Base-by-base conservation (phyloP, 306 rosid genomes). In the Castanopsis chinensis region DNA sequence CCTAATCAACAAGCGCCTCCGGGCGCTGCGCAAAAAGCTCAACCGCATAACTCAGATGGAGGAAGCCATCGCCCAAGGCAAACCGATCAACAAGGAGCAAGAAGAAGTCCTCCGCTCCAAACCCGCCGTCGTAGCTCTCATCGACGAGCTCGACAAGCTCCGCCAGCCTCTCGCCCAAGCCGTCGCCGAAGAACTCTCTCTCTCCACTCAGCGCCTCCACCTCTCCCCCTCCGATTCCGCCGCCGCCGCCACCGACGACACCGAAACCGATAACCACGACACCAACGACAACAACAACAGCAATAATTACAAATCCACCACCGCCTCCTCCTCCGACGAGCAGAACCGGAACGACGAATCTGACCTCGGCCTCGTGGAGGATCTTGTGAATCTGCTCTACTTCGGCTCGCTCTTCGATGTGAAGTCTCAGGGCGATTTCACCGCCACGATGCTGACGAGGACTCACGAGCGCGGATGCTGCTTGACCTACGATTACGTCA, bases 81-180 rank as follows among this genome's bases (percentile, higher is more conserved):
- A 91, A 41, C 71, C 59, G 2, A 84, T 96, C 72, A 93, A 91
- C 89, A 91, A 88, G 61, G 99, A 96, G 33, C 99, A 96, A 65
- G 90, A 91, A 45, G 97, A 91, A 6, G 88, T 90, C 57, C 96
- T 96, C 33, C 94, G 96, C 71, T 89, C 99, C 12, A 96, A 96
- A 59, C 84, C 99, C 72, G 73, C 83, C 18, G 86, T 93, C 43
- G 0, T 60, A 13, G 87, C 77, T 0, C 88, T 78, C 43, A 90
- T 96, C 82, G 99, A 96, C 33, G 99, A 96, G 78, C 86, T 96
- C 61, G 99, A 96, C 82, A 96, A 96, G 89, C 94, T 96, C 20
- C 97, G 96, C 1, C 94, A 87, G 35, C 99, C 99, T 14, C 91
- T 96, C 67, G 33, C 94, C 2, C 70, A 74, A 0, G 98, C 99